phyloP scores from a whole-genome alignment of 2,329 filamentous ascomycete genomes.

The Penicillium freii region DNA sequence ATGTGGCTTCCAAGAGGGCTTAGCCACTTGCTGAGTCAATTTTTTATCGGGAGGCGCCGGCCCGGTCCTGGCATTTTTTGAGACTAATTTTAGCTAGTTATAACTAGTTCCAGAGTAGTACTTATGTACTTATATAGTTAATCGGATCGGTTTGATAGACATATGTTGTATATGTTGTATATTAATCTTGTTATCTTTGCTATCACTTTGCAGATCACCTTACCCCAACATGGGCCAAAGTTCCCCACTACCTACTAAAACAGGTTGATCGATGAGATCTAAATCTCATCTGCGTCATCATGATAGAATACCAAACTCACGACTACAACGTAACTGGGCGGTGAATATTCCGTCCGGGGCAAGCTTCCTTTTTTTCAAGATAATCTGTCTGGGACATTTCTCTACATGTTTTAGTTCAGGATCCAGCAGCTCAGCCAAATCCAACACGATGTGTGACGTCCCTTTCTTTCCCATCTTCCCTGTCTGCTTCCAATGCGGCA shows the following conservation, averaged over 20 bases:
- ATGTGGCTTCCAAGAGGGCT: background rate
- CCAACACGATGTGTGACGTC: constrained; percentile 33
- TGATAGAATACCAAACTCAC: constrained; percentile 20
- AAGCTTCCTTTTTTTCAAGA: background rate
- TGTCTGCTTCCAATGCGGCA: constrained; percentile 56
- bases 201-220: background rate
- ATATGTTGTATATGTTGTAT: background rate
- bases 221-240: background rate
- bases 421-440: background rate
- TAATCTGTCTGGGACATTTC: background rate
- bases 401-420: background rate
- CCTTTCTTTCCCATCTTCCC: constrained; percentile 51
- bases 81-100: background rate
- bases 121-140: background rate
- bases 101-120: too few species aligned
- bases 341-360: constrained; percentile 8
- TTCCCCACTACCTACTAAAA: background rate
- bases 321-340: background rate
- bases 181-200: background rate
- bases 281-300: constrained; percentile 27
- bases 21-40: background rate
- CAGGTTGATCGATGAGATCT: constrained; percentile 14
- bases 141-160: background rate
- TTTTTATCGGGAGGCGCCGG: background rate
- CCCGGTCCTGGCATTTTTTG: background rate